phyloP scores from a whole-genome alignment of 495 filamentous ascomycete species.

The Penicillium desertorum region DNA sequence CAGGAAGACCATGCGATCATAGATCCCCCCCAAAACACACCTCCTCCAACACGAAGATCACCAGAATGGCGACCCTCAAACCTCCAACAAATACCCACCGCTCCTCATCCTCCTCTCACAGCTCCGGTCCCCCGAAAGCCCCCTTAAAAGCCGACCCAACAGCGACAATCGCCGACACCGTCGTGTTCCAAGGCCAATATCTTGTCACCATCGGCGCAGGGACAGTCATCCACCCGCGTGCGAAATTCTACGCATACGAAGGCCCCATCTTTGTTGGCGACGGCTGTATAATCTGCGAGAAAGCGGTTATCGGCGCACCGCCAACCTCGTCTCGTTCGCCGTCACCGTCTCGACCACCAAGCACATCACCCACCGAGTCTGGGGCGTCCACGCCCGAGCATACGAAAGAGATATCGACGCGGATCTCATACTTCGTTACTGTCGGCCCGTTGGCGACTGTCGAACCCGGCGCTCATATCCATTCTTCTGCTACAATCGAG shows the following conservation, averaged over 20 bases:
- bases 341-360: constrained; percentile 13
- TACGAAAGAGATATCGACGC: constrained; percentile 23
- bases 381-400: not conserved
- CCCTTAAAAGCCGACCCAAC: constrained; percentile 68
- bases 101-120: constrained; percentile 27
- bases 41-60: constrained; percentile 6
- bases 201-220: constrained; percentile 68
- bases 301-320: constrained; percentile 56
- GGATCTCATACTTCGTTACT: constrained; percentile 38
- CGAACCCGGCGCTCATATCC: constrained; percentile 37
- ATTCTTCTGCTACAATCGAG: constrained; percentile 39
- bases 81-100: constrained; percentile 28
- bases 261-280: constrained; percentile 73
- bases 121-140: constrained; percentile 41
- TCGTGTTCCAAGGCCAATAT: constrained; percentile 67
- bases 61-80: constrained; percentile 31
- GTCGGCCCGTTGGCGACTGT: constrained; percentile 37
- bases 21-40: constrained; percentile 1
- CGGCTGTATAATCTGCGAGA: constrained; percentile 75
- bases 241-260: constrained; percentile 62
- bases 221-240: constrained; percentile 80
- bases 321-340: constrained; percentile 24
- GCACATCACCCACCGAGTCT: not conserved
- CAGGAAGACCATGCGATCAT: constrained; percentile 2
- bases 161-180: constrained; percentile 74